These are phyloP conservation scores for Colletotrichum brevisporum DNA, from an alignment of 2,329 filamentous ascomycete species.

Conservation along the genomic window DNA sequence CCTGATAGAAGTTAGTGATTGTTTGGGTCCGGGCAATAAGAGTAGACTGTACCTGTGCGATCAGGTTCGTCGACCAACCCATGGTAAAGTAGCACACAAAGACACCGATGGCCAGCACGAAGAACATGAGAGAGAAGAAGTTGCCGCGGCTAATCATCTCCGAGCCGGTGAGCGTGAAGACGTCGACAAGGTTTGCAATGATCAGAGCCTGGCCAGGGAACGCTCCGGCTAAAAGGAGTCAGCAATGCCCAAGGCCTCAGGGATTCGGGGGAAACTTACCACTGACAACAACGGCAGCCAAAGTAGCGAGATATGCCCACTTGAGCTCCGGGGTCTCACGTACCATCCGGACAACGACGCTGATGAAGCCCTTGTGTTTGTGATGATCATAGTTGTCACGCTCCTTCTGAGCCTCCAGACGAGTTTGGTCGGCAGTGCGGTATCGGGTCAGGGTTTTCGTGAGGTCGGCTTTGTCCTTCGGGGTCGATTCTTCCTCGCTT, in stretches of 20 bases:
- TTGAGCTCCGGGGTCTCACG: slow-evolving; percentile 54
- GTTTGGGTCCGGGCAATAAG: not conserved
- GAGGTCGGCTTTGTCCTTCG: slow-evolving; percentile 41
- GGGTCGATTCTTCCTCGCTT: slow-evolving; percentile 40
- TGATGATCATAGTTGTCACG: slow-evolving; percentile 54
- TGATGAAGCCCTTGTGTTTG: slow-evolving; percentile 49
- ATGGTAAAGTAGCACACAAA: slow-evolving; percentile 59
- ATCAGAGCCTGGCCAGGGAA: slow-evolving; percentile 61
- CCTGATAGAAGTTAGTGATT: not conserved
- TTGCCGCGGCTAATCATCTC: slow-evolving; percentile 57
- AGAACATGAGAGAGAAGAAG: slow-evolving; percentile 70
- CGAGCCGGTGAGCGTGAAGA: slow-evolving; percentile 53
- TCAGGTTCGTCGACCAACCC: slow-evolving; percentile 53
- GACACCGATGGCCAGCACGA: slow-evolving; percentile 62
- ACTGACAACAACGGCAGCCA: slow-evolving; percentile 48
- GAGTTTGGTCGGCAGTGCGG: slow-evolving; percentile 47
- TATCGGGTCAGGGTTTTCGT: slow-evolving; percentile 51
- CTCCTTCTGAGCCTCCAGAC: slow-evolving; percentile 52
- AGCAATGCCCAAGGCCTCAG: not conserved
- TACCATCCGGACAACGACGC: slow-evolving; percentile 51
- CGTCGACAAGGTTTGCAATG: slow-evolving; percentile 56
- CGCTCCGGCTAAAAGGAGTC: slow-evolving; percentile 47
- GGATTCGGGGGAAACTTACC: slow-evolving; percentile 37
- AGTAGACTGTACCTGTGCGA: slow-evolving; percentile 46
- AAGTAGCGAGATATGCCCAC: slow-evolving; percentile 52